Percentiles rank a stretch among this genome's conserved stretches.
phyloP scores from a whole-genome alignment of 2,329 filamentous ascomycete genomes.

The Neodidymelliopsis sp. region DNA sequence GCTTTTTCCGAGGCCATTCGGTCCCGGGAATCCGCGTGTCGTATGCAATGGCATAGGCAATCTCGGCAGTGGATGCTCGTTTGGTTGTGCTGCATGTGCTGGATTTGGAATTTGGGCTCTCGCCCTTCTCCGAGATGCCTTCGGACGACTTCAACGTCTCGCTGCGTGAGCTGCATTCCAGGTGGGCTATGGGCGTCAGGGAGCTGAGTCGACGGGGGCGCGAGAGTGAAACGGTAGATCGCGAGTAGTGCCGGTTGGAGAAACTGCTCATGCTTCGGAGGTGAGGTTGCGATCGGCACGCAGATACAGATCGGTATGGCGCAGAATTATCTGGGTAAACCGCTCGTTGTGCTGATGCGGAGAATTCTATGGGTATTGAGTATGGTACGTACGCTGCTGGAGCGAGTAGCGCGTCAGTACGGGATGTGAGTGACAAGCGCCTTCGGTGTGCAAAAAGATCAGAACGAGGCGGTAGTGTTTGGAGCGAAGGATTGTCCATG shows the following conservation, averaged over 20 bases:
- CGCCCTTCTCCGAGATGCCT: constrained; percentile 5
- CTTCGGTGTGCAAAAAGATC: constrained; percentile 16
- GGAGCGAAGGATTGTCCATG: constrained; percentile 24
- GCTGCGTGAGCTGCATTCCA: constrained; percentile 34
- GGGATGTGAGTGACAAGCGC: constrained; percentile 11
- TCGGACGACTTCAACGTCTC: constrained; percentile 9
- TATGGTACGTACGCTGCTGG: constrained; percentile 31
- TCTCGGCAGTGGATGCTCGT: constrained; percentile 24
- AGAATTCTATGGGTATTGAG: constrained; percentile 37
- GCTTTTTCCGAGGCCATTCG: background rate
- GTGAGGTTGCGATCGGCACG: constrained; percentile 33
- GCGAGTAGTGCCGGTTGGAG: constrained; percentile 32
- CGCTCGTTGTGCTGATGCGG: constrained; percentile 45
- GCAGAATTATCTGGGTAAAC: constrained; percentile 37
- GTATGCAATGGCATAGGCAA: constrained; percentile 36
- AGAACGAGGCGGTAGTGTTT: constrained; percentile 21
- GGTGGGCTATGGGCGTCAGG: constrained; percentile 27
- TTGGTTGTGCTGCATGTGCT: constrained; percentile 21
- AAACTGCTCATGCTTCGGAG: constrained; percentile 24
- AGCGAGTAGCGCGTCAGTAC: constrained; percentile 25
- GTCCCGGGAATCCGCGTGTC: constrained; percentile 30
- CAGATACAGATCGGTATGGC: constrained; percentile 19
- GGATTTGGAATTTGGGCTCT: constrained; percentile 6
- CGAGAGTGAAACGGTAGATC: constrained; percentile 41
- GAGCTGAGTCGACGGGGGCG: constrained; percentile 41